Conservation (phyloP, 2,329 filamentous ascomycete species). For the Xylariaceae sp. region DNA sequence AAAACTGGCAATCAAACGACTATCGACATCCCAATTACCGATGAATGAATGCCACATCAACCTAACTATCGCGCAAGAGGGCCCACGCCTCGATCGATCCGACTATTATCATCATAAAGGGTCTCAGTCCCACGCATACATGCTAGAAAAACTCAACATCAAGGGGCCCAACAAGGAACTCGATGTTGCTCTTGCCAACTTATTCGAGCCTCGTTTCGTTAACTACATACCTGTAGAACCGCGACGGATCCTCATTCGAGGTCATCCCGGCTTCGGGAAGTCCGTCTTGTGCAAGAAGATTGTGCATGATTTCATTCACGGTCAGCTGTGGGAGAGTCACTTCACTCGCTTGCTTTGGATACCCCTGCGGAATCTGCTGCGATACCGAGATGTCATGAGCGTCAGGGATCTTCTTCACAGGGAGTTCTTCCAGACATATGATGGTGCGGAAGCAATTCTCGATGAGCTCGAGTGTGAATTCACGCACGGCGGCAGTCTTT, state of each 20-base stretch:
- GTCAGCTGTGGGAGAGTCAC: background rate
- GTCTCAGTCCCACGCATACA: background rate
- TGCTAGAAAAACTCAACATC: background rate
- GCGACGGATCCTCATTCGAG: constrained; percentile 5
- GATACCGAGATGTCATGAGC: background rate
- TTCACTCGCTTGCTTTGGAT: constrained; percentile 8
- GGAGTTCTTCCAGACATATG: background rate
- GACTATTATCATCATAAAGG: background rate
- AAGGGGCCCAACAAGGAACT: background rate
- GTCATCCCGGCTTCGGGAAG: constrained; percentile 4
- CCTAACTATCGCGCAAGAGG: background rate
- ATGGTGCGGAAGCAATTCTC: background rate
- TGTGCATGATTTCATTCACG: background rate
- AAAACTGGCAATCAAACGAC: background rate
- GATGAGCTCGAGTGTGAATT: background rate
- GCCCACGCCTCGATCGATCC: background rate
- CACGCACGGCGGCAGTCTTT: background rate
- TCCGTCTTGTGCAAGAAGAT: constrained; percentile 9
- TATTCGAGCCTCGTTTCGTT: background rate
- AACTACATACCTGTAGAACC: background rate
- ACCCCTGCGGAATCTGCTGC: constrained; percentile 2
- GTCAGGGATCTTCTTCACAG: background rate
- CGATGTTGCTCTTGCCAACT: background rate
- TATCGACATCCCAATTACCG: background rate
- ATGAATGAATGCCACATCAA: constrained; percentile 3